phyloP scores from a whole-genome alignment of 495 filamentous ascomycete species.

The Lasiosphaeria ovina region DNA sequence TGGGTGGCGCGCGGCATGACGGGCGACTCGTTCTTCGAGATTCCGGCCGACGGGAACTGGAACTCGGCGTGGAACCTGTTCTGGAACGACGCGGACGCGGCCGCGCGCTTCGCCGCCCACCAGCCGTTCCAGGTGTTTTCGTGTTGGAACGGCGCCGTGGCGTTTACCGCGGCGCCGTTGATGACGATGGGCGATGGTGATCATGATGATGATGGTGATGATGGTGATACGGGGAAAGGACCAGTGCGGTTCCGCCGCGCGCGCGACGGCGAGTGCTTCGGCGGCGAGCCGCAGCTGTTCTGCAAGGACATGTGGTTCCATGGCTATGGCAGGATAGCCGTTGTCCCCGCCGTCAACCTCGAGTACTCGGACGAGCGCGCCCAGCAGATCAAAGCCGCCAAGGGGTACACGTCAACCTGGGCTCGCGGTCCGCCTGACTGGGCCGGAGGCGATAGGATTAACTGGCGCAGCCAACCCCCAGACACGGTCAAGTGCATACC shows the following conservation, averaged over 20 bases:
- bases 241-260: constrained; percentile 35
- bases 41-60: constrained; percentile 46
- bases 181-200: constrained; percentile 18
- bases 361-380: constrained; percentile 42
- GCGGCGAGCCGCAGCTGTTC: constrained; percentile 48
- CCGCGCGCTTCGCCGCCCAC: constrained; percentile 23
- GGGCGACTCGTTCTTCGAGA: constrained; percentile 51
- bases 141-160: constrained; percentile 52
- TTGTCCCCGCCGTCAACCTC: constrained; percentile 50
- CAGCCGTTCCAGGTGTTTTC: constrained; percentile 54
- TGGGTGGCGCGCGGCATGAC: constrained; percentile 49
- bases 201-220: too few relatives aligned
- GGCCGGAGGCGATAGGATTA: neutral
- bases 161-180: constrained; percentile 27
- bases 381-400: constrained; percentile 36
- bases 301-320: constrained; percentile 50
- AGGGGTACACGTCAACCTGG: constrained; percentile 28
- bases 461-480: constrained; percentile 18
- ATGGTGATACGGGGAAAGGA: neutral
- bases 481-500: constrained; percentile 29
- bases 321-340: constrained; percentile 47
- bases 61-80: constrained; percentile 44
- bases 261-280: constrained; percentile 41
- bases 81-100: constrained; percentile 37
- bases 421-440: too few relatives aligned